phyloP scores from a whole-genome alignment of 2,329 filamentous ascomycete genomes.

The Penicillium aurantiogriseum region DNA sequence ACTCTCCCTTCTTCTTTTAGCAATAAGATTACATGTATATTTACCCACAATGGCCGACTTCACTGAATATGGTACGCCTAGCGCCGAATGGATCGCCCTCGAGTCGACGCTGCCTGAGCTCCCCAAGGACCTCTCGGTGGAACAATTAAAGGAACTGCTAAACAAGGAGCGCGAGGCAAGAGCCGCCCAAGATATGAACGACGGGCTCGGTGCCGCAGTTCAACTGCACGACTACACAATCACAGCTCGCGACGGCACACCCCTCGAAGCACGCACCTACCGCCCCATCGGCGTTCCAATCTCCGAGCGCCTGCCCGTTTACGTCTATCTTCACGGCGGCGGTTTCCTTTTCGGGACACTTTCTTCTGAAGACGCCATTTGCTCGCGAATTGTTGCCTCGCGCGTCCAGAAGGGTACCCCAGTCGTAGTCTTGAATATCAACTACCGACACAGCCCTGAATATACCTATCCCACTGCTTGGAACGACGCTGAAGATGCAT shows the following conservation, averaged over 20 bases:
- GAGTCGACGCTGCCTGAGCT: slow-evolving; percentile 34
- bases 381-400: slow-evolving; percentile 47
- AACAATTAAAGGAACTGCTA: slow-evolving; percentile 24
- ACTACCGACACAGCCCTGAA: slow-evolving; percentile 61
- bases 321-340: slow-evolving; percentile 56
- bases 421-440: slow-evolving; percentile 53
- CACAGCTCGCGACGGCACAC: slow-evolving; percentile 46
- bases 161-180: slow-evolving; percentile 38
- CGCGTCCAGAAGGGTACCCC: slow-evolving; percentile 22
- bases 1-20: neutral
- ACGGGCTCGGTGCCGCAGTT: slow-evolving; percentile 32
- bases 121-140: slow-evolving; percentile 20
- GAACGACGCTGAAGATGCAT: slow-evolving; percentile 54
- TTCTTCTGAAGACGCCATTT: slow-evolving; percentile 53
- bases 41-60: slow-evolving; percentile 36
- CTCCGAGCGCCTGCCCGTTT: slow-evolving; percentile 46
- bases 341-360: slow-evolving; percentile 59
- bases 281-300: slow-evolving; percentile 37
- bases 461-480: slow-evolving; percentile 53
- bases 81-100: slow-evolving; percentile 47
- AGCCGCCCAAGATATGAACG: slow-evolving; percentile 33
- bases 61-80: slow-evolving; percentile 43
- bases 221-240: slow-evolving; percentile 39
- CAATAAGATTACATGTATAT: neutral
- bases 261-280: slow-evolving; percentile 50